Evolutionary conservation across 1,139 yeast species (phyloP).

Genomic region (Taphrina sp.): DNA sequence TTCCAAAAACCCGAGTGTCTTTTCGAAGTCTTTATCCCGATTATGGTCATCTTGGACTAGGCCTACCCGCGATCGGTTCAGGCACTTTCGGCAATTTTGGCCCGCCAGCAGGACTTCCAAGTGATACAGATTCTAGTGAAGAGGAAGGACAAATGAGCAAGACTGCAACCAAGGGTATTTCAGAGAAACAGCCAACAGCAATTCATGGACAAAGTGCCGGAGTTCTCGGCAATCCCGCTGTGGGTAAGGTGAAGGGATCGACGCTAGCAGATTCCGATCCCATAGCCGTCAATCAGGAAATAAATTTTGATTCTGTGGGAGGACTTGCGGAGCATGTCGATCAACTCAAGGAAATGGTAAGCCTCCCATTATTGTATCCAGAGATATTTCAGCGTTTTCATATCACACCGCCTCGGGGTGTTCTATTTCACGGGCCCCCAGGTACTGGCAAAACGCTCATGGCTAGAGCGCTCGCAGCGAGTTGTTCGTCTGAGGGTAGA

Average conservation of each 20-base stretch:
- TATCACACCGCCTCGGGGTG: conserved; percentile 97
- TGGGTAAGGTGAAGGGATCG: conserved; percentile 49
- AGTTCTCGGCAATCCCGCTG: conserved; percentile 43
- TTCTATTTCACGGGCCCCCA: conserved; percentile 97
- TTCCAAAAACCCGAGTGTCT: conserved; percentile 1
- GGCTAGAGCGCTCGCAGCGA: conserved; percentile 97
- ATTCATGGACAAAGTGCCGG: conserved; percentile 7
- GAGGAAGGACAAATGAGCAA: conserved; percentile 27
- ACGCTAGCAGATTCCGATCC: conserved; percentile 92
- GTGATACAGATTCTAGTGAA: conserved; percentile 22
- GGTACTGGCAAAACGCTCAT: conserved; percentile 98
- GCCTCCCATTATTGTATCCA: conserved; percentile 87
- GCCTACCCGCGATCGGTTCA: conserved; percentile 3
- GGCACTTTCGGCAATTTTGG: conserved; percentile 20
- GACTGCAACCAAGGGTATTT: conserved; percentile 5
- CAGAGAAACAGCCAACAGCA: conserved; percentile 7
- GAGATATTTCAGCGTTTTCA: conserved; percentile 87
- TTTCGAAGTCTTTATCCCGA: conserved; percentile 25
- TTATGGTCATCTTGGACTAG: conserved; percentile 18
- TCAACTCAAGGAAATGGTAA: conserved; percentile 95
- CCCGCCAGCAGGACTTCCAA: conserved; percentile 16
- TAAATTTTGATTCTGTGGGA: conserved; percentile 86
- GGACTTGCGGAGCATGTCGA: conserved; percentile 84
- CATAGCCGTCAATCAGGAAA: conserved; percentile 86
- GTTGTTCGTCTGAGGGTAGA: conserved; percentile 74